Percentiles rank a stretch among this genome's conserved stretches.
These are phyloP conservation scores for Tanozyma kutaoensis DNA, from an alignment of 805 yeast genomes.

Conservation along the genomic window DNA sequence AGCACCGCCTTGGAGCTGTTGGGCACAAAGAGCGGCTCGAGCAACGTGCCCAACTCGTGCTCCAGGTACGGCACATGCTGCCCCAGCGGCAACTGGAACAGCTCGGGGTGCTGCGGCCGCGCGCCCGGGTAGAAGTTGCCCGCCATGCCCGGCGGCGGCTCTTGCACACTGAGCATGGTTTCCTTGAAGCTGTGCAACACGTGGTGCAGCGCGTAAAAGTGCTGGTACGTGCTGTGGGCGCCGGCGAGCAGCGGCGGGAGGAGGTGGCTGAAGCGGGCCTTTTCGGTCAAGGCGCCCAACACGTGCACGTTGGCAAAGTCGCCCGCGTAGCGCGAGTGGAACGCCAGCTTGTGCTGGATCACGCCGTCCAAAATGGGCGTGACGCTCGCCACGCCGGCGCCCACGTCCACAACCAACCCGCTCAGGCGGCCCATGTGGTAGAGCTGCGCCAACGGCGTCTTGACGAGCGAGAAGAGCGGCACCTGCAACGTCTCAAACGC, in stretches of 20 bases:
- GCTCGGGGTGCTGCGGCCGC: slow-evolving; percentile 6
- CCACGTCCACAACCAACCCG: slow-evolving; percentile 72
- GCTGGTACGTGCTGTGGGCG: slow-evolving; percentile 6
- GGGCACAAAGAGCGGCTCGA: slow-evolving; percentile 68
- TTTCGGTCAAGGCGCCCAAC: slow-evolving; percentile 31
- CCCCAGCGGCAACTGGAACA: slow-evolving; percentile 50
- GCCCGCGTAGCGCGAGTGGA: slow-evolving; percentile 69
- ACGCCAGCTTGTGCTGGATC: slow-evolving; percentile 49
- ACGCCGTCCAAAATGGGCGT: slow-evolving; percentile 73
- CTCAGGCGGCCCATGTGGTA: slow-evolving; percentile 69
- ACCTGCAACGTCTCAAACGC: slow-evolving; percentile 66
- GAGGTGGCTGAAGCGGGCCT: slow-evolving; percentile 12
- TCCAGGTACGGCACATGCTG: slow-evolving; percentile 16
- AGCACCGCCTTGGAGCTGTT: slow-evolving; percentile 21
- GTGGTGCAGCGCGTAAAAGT: slow-evolving; percentile 21
- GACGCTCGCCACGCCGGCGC: slow-evolving; percentile 53
- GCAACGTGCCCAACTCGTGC: slow-evolving; percentile 36
- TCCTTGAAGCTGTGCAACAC: slow-evolving; percentile 23
- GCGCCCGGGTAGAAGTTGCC: slow-evolving; percentile 11
- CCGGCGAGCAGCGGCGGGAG: no score
- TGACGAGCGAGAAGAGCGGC: slow-evolving; percentile 65
- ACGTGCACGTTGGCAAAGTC: slow-evolving; percentile 65
- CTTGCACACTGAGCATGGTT: slow-evolving; percentile 13
- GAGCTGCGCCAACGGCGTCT: slow-evolving; percentile 65
- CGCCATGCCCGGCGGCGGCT: slow-evolving; percentile 5